Percentiles rank a stretch among this genome's conserved stretches.
phyloP scores from a whole-genome alignment of 2,329 filamentous ascomycete genomes.

The Scedosporium minutisporum region DNA sequence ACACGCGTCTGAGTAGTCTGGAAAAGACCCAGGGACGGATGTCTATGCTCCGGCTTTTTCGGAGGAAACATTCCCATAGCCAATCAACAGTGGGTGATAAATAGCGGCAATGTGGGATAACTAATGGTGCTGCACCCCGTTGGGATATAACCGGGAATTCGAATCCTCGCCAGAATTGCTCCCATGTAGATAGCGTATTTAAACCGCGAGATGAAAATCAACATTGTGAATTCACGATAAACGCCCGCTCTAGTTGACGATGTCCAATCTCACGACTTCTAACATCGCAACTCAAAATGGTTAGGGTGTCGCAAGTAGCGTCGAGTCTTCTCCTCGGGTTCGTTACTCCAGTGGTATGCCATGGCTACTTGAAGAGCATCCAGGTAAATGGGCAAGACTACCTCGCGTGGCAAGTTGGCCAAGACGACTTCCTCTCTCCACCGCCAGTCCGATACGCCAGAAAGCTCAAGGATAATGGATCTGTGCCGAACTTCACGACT shows the following conservation, averaged over 20 bases:
- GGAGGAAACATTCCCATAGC: background rate
- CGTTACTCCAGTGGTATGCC: background rate
- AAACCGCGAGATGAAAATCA: too few relatives aligned
- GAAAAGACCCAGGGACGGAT: background rate
- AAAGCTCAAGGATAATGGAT: background rate
- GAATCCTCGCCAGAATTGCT: background rate
- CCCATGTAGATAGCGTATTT: too few relatives aligned
- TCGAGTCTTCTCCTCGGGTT: background rate
- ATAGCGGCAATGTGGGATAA: background rate
- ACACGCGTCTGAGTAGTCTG: too few relatives aligned
- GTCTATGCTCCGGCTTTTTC: background rate
- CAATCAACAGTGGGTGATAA: background rate
- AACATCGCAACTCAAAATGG: background rate
- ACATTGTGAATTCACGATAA: too few relatives aligned
- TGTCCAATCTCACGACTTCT: too few relatives aligned
- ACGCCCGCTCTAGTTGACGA: too few relatives aligned
- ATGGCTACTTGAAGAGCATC: conserved; percentile 2
- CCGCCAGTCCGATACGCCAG: background rate
- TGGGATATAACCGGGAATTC: background rate
- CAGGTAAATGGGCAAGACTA: background rate
- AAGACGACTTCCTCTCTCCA: background rate
- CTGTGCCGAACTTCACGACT: background rate
- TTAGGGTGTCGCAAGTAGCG: background rate
- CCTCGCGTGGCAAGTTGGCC: conserved; percentile 1
- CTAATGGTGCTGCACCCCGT: background rate